Evolutionary conservation across 2,329 filamentous ascomycete species (phyloP).

Genomic region (Aspergillus pseudotamarii): DNA sequence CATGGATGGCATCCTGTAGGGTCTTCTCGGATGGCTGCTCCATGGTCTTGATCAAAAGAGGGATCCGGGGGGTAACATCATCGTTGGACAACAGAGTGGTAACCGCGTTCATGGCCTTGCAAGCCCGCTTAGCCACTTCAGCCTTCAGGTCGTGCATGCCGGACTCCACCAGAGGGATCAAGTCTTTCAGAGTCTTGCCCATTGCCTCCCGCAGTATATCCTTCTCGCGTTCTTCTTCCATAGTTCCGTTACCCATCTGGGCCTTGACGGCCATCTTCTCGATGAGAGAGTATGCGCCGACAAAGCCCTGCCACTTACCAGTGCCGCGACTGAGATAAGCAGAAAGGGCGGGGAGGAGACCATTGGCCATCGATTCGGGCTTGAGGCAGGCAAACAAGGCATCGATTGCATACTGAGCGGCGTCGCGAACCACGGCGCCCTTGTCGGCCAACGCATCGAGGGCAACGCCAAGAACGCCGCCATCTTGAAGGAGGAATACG

Average conservation of each 20-base stretch:
- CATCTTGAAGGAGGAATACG: conserved; percentile 79
- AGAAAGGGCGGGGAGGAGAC: conserved; percentile 74
- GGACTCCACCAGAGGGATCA: conserved; percentile 88
- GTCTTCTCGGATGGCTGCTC: conserved; percentile 87
- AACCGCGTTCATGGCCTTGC: conserved; percentile 87
- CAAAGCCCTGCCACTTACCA: conserved; percentile 96
- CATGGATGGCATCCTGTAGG: conserved; percentile 94
- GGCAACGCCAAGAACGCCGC: conserved; percentile 69
- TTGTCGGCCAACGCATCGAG: conserved; percentile 91
- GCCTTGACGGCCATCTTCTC: conserved; percentile 96
- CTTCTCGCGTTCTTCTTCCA: conserved; percentile 84
- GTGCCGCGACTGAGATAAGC: conserved; percentile 79
- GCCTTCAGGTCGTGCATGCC: conserved; percentile 96
- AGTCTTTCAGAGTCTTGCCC: conserved; percentile 73
- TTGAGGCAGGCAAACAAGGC: conserved; percentile 78
- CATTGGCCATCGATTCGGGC: conserved; percentile 79
- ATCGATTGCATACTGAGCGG: conserved; percentile 91
- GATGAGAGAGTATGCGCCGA: conserved; percentile 80
- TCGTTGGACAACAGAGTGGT: conserved; percentile 93
- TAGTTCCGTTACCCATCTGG: conserved; percentile 78
- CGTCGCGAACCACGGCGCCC: conserved; percentile 82
- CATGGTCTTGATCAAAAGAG: conserved; percentile 91
- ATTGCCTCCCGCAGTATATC: conserved; percentile 87
- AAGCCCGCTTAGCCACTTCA: conserved; percentile 82
- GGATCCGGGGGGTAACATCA: conserved; percentile 89